Evolutionary conservation across 257 asterid genomes (phyloP), one percentile per base, ranked within the genome.

Genomic region (Marsdenia floribunda): DNA sequence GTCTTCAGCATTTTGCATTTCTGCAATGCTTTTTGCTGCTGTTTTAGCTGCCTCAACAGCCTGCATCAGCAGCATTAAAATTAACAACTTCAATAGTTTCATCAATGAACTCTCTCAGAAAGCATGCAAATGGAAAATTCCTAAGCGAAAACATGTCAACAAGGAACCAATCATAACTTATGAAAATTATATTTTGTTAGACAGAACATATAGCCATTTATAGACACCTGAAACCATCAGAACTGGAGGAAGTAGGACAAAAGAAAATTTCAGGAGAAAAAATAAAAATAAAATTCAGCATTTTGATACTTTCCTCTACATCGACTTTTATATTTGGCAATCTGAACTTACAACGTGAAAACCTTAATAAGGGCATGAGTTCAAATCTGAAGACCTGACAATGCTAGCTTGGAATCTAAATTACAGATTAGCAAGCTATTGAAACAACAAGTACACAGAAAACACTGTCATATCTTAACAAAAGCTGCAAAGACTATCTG

Each of bases 21-120:
- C 84, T 10, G 85, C 47, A 52, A 85, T 68, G 82, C 80, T 78
- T 71, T 85, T 85, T 49, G 86, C 88, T 29, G 88, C 88, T 38
- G 85, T 75, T 80, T 80, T 89, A 72, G 99, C 98, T 68, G 82
- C 98, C 86, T 90, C 97, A 68, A 85, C 90, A 78, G 99, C 99
- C 99, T 95, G 84, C 78, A 68, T 15, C 33, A 46, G 40, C 11
- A 64, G 22, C 40, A 19, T 58, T 55, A 24, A 55, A 49, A 54
- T 22, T 29, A 24, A 70, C 12, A 7, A 76, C 57, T 65, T 38
- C 66, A 55, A 38, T 12, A 38, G 21, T 18, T 35, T 53, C 18
- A 37, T 6, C 33, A 18, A 0, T 11, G 75, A 71, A 53, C 37
- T 9, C n/a, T 35, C 24, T 29, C 22, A 37, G 61, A 71, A 19